Evolutionary conservation across 768 basidiomycete genomes (phyloP).

Genomic region (Podaxis pistillaris): DNA sequence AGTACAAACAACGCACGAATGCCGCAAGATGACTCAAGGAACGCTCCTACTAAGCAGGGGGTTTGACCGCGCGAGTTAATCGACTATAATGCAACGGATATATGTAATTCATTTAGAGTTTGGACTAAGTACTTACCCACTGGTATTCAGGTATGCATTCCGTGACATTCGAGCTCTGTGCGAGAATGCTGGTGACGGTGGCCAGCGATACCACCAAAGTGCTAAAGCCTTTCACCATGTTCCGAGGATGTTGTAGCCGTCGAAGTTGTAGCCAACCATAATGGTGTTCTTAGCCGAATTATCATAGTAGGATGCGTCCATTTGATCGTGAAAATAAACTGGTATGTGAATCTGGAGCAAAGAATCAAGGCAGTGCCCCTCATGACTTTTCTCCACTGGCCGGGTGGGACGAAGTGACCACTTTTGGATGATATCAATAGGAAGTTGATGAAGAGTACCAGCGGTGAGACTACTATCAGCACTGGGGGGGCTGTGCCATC

Average conservation of each 20-base stretch:
- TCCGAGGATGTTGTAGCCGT: not conserved
- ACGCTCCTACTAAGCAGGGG: constrained; percentile 50
- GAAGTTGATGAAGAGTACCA: not conserved
- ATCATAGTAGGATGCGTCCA: not conserved
- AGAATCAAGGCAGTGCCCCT: not conserved
- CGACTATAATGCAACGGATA: constrained; percentile 24
- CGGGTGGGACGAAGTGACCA: not conserved
- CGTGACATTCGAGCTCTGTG: constrained; percentile 37
- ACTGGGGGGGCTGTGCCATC: not conserved
- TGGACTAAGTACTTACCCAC: constrained; percentile 30
- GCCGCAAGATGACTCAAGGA: constrained; percentile 43
- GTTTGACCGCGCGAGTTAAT: constrained; percentile 42
- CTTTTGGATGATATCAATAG: not conserved
- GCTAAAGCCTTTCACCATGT: constrained; percentile 15
- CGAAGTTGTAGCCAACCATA: not conserved
- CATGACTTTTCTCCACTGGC: not conserved
- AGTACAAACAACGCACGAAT: constrained; percentile 1
- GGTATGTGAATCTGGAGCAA: not conserved
- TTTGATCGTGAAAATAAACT: not conserved
- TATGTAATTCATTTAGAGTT: not conserved
- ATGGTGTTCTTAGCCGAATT: not conserved
- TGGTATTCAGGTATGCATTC: constrained; percentile 32
- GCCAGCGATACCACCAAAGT: constrained; percentile 16
- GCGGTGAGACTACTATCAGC: not conserved
- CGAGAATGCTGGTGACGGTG: constrained; percentile 20